Base-by-base conservation (phyloP, 768 basidiomycete genomes). In the Collybiopsis confluens region DNA sequence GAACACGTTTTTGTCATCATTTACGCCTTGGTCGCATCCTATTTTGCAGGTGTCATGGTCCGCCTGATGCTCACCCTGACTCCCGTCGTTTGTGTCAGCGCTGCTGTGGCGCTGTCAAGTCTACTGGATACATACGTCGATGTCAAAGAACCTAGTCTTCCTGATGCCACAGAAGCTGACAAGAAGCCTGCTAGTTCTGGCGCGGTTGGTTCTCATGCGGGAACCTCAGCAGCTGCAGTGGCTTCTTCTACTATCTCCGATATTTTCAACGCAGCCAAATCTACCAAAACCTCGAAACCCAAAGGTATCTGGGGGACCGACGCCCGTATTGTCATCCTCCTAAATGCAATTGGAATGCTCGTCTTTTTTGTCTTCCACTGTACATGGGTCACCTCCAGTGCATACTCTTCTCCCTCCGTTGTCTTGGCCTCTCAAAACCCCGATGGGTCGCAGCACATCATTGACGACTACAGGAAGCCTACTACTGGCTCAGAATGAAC, bases 41-140 rank as follows among this genome's bases (percentile, higher is more conserved):
- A 99, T 78, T 99, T 99, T 64, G 96, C 97, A 4, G 97, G 97
- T 40, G 96, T 99, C 66, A 99, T 99, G 97, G 97, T 99, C 58
- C 93, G 97, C 54, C 79, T 98, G 56, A 98, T 99, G 92, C 79
- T 99, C 52, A 89, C 97, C 23, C 84, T 99, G 54, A 98, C 96
- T 0, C 97, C 97, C 1, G 90, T 96, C 54, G 97, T 98, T 42
- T 99, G 97, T 65, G 90, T 98, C 54, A 68, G 92, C 16, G 86
- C 92, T 16, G 97, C 97, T 5, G 85, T 98, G 27, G 93, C 94
- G 1, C 73, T 97, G 55, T 95, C 94, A 2, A 80, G 85, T 6
- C 76, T 98, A 10, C 74, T 98, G 54, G 91, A 97, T 59, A 90
- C 86, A 0, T 99, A 92, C 68, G 77, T 98, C 62, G 92, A 98